Base-by-base conservation (phyloP, 2,329 filamentous ascomycete species). In the Penicillium sp. region DNA sequence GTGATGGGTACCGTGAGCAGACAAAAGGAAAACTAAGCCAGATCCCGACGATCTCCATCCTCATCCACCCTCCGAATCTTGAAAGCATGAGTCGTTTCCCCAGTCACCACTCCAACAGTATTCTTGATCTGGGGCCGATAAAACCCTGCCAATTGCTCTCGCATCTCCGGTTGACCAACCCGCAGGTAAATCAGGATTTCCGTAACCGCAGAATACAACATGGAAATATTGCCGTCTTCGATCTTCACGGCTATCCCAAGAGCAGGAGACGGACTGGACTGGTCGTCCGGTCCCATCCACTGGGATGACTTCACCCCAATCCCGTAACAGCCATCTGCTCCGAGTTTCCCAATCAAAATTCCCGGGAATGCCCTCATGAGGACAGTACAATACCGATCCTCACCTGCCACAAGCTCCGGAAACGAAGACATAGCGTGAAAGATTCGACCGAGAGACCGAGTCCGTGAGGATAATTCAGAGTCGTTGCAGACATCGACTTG, bases 321-420 rank as follows among this genome's bases (percentile, higher is more conserved):
- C 0, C 67, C 72, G 53, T 78, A 78, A 41, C 72, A 78, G 0
- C 66, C 75, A 53, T 77, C 74, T 0, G 75, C 75, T 0, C 75
- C 75, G 3, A 77, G 37, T 50, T 79, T 78, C 1, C 76, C 74
- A 34, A 76, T 65, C 0, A 76, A 45, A 0, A 49, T 27, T 0
- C 70, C 72, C 2, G 53, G 38, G 44, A 69, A 77, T 1, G 58
- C 58, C 8, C 47, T 27, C 73, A 76, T 76, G 1, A 78, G 60
- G 6, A 53, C 52, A 0, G 74, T 78, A 42, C 74, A 77, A 53
- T 78, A 78, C 0, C 75, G 61, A 0, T 62, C 68, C 6, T 74
- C 66, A 0, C 76, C 74, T 0, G 62, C 75, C 1, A 77, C 69
- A 48, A 74, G 59, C 9, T 76, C 70, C 0, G 73, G 72, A 47